A percentile compares a stretch with the other conserved stretches of the same genome.
Evolutionary conservation across 2,329 filamentous ascomycete genomes (phyloP).

Genomic region (Phialophora expanda): DNA sequence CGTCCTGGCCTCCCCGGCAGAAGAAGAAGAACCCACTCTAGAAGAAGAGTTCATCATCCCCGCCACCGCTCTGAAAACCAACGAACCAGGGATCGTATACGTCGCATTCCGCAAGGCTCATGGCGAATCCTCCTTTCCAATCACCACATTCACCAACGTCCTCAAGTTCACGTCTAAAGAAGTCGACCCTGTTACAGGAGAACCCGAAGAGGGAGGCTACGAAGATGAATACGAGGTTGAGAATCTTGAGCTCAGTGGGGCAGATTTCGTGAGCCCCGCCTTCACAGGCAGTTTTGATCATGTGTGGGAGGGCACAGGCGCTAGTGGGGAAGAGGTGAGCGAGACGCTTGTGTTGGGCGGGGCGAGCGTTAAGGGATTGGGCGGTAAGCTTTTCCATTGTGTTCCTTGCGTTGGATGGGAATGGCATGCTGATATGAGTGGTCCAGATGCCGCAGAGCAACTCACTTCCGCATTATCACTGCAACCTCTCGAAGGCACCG

Average conservation of each 20-base stretch:
- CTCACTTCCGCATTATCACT: slow-evolving; percentile 84
- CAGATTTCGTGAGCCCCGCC: slow-evolving; percentile 90
- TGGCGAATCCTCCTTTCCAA: slow-evolving; percentile 75
- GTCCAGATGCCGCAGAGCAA: slow-evolving; percentile 85
- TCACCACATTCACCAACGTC: slow-evolving; percentile 84
- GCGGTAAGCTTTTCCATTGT: slow-evolving; percentile 65
- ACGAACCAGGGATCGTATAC: slow-evolving; percentile 91
- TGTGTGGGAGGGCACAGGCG: slow-evolving; percentile 90
- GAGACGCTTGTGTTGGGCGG: slow-evolving; percentile 88
- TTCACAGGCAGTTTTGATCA: slow-evolving; percentile 96
- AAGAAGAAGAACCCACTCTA: slow-evolving; percentile 72
- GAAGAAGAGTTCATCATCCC: slow-evolving; percentile 93
- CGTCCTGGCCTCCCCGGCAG: slow-evolving; percentile 76
- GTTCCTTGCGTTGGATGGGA: not conserved
- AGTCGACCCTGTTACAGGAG: slow-evolving; percentile 90
- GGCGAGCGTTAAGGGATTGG: slow-evolving; percentile 77
- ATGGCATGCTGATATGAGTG: slow-evolving; percentile 30
- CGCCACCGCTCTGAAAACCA: slow-evolving; percentile 77
- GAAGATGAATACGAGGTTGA: slow-evolving; percentile 98
- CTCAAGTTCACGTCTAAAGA: slow-evolving; percentile 98
- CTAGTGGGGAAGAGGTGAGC: slow-evolving; percentile 84
- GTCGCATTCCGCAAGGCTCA: slow-evolving; percentile 87
- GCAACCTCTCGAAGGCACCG: slow-evolving; percentile 91
- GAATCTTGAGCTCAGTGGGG: slow-evolving; percentile 86
- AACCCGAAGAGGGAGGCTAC: slow-evolving; percentile 90